Conservation (phyloP, 2,329 filamentous ascomycete genomes). For the Purpureocillium takamizusanense region DNA sequence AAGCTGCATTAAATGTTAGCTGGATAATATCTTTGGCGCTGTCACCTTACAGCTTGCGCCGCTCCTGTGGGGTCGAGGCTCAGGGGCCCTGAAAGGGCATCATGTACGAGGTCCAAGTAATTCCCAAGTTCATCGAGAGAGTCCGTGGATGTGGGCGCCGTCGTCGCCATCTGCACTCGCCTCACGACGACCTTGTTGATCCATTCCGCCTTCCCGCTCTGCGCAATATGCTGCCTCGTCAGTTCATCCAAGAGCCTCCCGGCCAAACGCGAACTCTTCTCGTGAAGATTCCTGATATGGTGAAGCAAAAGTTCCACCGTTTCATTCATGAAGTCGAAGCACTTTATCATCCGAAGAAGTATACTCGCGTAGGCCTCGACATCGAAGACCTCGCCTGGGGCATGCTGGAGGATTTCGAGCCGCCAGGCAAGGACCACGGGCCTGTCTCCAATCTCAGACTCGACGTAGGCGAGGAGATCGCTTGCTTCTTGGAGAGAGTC, state of each 20-base stretch:
- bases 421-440: constrained; percentile 58
- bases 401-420: constrained; percentile 53
- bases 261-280: constrained; percentile 39
- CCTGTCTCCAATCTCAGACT: constrained; percentile 53
- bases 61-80: constrained; percentile 54
- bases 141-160: constrained; percentile 24
- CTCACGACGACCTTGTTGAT: constrained; percentile 62
- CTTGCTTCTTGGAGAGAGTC: constrained; percentile 42
- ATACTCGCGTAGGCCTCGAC: constrained; percentile 38
- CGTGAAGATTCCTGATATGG: constrained; percentile 57
- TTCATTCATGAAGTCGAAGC: constrained; percentile 48
- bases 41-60: constrained; percentile 51
- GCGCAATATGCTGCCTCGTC: constrained; percentile 45
- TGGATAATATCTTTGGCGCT: too few relatives aligned
- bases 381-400: constrained; percentile 38
- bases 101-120: constrained; percentile 26
- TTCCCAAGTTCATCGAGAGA: constrained; percentile 13
- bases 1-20: constrained; percentile 39
- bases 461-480: constrained; percentile 50
- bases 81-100: constrained; percentile 37
- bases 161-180: constrained; percentile 56
- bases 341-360: constrained; percentile 52
- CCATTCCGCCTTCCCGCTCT: constrained; percentile 43
- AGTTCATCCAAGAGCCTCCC: constrained; percentile 53
- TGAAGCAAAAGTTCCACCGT: constrained; percentile 60